Evolutionary conservation across 345 rosid species (phyloP).

Genomic region (Viola odorata): DNA sequence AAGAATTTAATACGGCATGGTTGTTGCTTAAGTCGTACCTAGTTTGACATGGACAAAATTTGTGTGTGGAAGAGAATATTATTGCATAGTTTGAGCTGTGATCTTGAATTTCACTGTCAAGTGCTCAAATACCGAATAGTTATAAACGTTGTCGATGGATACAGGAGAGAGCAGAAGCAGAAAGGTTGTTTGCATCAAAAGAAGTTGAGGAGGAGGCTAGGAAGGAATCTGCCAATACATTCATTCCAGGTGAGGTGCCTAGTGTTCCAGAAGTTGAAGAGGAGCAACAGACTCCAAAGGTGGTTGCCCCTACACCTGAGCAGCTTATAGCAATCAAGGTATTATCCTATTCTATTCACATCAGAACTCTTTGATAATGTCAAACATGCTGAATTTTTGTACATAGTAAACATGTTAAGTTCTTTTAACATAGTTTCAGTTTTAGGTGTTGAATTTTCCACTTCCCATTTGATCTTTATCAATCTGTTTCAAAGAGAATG

Average conservation of each 20-base stretch:
- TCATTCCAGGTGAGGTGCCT: slow-evolving; percentile 50
- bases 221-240: slow-evolving; percentile 52
- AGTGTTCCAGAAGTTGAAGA: slow-evolving; percentile 48
- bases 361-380: not conserved
- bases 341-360: slow-evolving; percentile 7
- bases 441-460: no score
- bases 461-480: no score
- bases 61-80: no score
- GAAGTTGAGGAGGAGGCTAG: slow-evolving; percentile 86
- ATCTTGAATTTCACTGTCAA: no score
- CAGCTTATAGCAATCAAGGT: slow-evolving; percentile 97
- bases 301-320: slow-evolving; percentile 90
- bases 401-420: no score
- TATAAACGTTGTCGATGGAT: slow-evolving; percentile 15
- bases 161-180: slow-evolving; percentile 95
- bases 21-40: no score
- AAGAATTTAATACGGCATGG: no score
- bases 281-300: slow-evolving; percentile 57
- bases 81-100: no score
- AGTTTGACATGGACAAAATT: no score
- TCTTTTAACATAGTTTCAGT: no score
- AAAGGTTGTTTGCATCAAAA: slow-evolving; percentile 69
- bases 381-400: no score
- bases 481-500: no score
- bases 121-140: not conserved